A percentile compares a stretch with the other conserved stretches of the same genome.
These are phyloP conservation scores for Vicia sativa DNA, from an alignment of 306 rosid species.

Conservation along the genomic window DNA sequence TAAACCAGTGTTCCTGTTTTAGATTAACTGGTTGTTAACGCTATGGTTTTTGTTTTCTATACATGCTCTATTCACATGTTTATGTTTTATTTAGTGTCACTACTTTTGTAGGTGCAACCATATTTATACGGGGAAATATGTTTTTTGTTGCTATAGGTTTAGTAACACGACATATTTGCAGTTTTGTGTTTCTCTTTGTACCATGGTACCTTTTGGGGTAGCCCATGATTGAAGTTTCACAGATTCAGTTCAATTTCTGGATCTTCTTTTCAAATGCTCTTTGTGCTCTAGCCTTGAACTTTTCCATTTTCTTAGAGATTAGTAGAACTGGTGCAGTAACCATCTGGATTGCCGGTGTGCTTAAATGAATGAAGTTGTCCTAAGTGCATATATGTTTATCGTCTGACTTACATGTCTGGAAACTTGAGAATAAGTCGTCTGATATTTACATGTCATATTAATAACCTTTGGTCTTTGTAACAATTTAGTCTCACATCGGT, in stretches of 20 bases:
- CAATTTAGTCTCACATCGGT: too few species aligned
- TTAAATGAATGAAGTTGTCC: too few species aligned
- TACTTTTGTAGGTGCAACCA: background rate
- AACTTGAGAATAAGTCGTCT: too few species aligned
- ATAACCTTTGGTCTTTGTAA: too few species aligned
- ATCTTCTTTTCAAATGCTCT: constrained; percentile 91
- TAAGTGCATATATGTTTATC: too few species aligned
- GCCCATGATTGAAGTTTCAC: constrained; percentile 79
- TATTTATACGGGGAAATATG: background rate
- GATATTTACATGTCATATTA: too few species aligned
- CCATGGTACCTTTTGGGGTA: constrained; percentile 93
- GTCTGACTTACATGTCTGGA: too few species aligned
- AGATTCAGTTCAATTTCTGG: constrained; percentile 92
- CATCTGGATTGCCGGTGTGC: constrained; percentile 90
- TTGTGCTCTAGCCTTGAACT: constrained; percentile 90
- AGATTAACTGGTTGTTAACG: background rate
- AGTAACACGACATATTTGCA: constrained; percentile 97
- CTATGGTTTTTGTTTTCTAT: background rate
- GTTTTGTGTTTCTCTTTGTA: constrained; percentile 83
- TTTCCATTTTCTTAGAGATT: constrained; percentile 90
- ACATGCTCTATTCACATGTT: constrained; percentile 8
- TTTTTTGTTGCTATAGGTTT: constrained; percentile 61
- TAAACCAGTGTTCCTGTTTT: background rate
- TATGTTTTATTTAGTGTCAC: background rate
- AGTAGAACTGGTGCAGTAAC: constrained; percentile 99